These are phyloP conservation scores for Pythium biforme DNA, from an alignment of 352 stramenopile species.

Conservation along the genomic window DNA sequence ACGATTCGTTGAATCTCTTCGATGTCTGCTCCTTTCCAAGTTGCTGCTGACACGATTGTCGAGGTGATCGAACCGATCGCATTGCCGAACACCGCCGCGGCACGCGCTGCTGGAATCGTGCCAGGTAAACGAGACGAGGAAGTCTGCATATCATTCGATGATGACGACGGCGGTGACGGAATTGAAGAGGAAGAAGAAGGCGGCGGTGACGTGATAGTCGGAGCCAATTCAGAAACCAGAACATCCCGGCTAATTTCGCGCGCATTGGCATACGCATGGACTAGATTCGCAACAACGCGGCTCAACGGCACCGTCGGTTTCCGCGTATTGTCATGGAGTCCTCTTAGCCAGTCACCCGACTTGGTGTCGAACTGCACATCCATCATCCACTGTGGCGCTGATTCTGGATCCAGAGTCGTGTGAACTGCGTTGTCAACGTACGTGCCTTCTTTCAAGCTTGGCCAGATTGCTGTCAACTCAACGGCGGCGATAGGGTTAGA, in stretches of 20 bases:
- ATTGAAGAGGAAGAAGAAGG: neutral
- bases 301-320: constrained; percentile 63
- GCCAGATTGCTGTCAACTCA: constrained; percentile 64
- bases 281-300: constrained; percentile 63
- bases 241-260: constrained; percentile 67
- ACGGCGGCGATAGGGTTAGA: constrained; percentile 51
- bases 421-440: constrained; percentile 87
- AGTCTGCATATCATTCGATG: neutral
- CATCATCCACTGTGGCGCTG: constrained; percentile 66
- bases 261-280: constrained; percentile 75
- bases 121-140: constrained; percentile 29
- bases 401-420: constrained; percentile 65
- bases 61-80: constrained; percentile 65
- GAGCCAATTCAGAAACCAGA: constrained; percentile 69
- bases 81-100: constrained; percentile 64
- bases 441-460: constrained; percentile 68
- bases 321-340: constrained; percentile 18
- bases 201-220: constrained; percentile 32
- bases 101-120: constrained; percentile 70
- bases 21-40: constrained; percentile 71
- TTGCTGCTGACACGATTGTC: constrained; percentile 60
- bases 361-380: constrained; percentile 46
- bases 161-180: constrained; percentile 1
- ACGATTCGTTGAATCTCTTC: constrained; percentile 61
- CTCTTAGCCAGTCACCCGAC: constrained; percentile 33